These are phyloP conservation scores for Cephalotrichum gorgonifer DNA, from an alignment of 2,329 filamentous ascomycete genomes.

Conservation along the genomic window DNA sequence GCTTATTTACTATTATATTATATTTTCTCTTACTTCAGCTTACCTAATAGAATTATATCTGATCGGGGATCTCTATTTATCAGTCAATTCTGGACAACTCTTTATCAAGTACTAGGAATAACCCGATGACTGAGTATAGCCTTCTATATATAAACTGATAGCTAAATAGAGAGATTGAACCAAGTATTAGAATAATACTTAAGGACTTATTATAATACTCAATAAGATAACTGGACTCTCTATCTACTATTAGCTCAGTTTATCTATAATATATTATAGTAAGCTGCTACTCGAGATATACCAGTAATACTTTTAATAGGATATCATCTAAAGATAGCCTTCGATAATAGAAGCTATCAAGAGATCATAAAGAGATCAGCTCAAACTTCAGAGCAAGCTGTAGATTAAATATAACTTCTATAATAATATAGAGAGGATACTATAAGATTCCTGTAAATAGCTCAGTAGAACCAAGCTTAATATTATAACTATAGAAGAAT, in stretches of 20 bases:
- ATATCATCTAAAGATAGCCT: not conserved
- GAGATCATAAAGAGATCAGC: not conserved
- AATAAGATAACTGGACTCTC: slow-evolving; percentile 6
- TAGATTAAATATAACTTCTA: not conserved
- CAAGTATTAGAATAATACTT: slow-evolving; percentile 4
- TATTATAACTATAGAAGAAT: not conserved
- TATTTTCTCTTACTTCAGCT: not conserved
- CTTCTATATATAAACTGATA: not conserved
- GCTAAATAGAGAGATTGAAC: slow-evolving; percentile 4
- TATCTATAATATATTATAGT: slow-evolving; percentile 2
- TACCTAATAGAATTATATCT: not conserved
- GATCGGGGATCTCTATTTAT: not conserved
- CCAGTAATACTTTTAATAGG: not conserved
- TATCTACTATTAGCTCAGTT: slow-evolving; percentile 3
- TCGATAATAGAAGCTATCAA: not conserved
- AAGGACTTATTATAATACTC: slow-evolving; percentile 4
- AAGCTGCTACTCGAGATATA: not conserved
- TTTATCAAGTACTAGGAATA: not conserved
- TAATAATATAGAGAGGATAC: not conserved
- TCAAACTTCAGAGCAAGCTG: no score
- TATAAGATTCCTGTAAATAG: not conserved
- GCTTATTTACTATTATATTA: not conserved
- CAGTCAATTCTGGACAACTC: not conserved
- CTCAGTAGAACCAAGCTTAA: no score
- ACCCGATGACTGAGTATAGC: slow-evolving; percentile 5